A percentile compares a stretch with the other conserved stretches of the same genome.
Evolutionary conservation across 139 green algal genomes (phyloP).

Genomic region (Edaphochlamys debaryana): DNA sequence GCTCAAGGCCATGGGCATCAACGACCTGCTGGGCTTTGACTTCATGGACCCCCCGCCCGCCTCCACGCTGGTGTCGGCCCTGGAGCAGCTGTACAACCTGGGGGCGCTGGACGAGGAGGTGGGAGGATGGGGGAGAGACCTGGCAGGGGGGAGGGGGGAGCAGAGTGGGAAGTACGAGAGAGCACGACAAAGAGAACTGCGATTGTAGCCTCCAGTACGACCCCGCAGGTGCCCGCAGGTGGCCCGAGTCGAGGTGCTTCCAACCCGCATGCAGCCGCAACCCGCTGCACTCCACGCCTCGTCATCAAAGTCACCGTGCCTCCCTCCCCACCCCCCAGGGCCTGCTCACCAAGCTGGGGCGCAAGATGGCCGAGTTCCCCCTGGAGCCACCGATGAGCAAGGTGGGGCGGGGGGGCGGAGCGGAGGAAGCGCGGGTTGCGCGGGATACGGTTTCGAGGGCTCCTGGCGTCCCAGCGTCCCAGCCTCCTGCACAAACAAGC

Average conservation of each 20-base stretch:
- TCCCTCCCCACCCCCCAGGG: conserved; percentile 53
- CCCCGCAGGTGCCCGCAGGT: no score
- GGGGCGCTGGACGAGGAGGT: conserved; percentile 92
- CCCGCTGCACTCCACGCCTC: no score
- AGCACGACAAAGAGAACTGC: no score
- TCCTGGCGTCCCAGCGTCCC: no score
- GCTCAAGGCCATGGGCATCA: conserved; percentile 98
- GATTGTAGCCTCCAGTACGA: no score
- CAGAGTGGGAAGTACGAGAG: background rate
- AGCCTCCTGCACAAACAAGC: no score
- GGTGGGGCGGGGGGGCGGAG: conserved; percentile 43
- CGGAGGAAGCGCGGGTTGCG: no score
- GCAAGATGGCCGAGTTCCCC: conserved; percentile 99
- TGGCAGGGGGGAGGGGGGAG: background rate
- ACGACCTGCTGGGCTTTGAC: conserved; percentile 98
- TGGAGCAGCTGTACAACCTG: conserved; percentile 98
- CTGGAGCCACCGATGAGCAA: conserved; percentile 97
- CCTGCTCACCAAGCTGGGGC: conserved; percentile 94
- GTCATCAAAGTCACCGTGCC: no score
- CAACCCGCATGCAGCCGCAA: no score
- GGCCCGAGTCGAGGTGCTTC: no score
- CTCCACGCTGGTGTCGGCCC: conserved; percentile 79
- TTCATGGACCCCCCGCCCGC: conserved; percentile 98
- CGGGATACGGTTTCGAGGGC: no score
- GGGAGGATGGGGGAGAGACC: conserved; percentile 47